Conservation (phyloP, 208 protist species). For the Crithidia brevicula region DNA sequence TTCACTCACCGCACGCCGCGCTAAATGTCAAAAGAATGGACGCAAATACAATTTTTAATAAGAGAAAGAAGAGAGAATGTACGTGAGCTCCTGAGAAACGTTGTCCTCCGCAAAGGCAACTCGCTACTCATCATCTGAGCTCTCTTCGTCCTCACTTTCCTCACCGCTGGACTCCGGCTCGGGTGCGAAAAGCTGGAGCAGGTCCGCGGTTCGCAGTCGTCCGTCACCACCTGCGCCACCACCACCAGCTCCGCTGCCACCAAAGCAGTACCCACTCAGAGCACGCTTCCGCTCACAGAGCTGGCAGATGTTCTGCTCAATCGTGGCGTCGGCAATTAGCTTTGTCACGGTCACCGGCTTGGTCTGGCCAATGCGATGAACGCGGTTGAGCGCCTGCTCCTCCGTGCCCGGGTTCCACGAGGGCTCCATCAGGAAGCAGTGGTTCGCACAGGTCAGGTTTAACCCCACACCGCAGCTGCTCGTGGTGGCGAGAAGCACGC, state of each 20-base stretch:
- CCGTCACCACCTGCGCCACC: constrained; percentile 21
- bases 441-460: constrained; percentile 93
- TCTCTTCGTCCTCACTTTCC: constrained; percentile 19
- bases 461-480: constrained; percentile 93
- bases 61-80: no score
- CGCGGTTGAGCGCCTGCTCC: constrained; percentile 90
- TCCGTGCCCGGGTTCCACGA: constrained; percentile 93
- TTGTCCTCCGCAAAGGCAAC: neutral
- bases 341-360: constrained; percentile 93
- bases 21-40: no score
- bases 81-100: neutral
- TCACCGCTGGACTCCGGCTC: constrained; percentile 28
- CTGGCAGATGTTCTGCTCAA: constrained; percentile 97
- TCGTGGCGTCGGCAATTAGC: constrained; percentile 93
- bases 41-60: no score
- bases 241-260: constrained; percentile 3
- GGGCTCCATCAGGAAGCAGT: constrained; percentile 93
- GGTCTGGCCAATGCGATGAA: constrained; percentile 92
- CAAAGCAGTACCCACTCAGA: constrained; percentile 67
- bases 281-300: constrained; percentile 93
- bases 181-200: constrained; percentile 57
- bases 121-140: constrained; percentile 9
- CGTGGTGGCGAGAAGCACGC: constrained; percentile 89
- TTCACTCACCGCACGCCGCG: no score
- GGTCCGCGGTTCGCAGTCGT: constrained; percentile 49